These are phyloP conservation scores for Aeminium ludgeri DNA, from an alignment of 495 filamentous ascomycete species.

Conservation along the genomic window DNA sequence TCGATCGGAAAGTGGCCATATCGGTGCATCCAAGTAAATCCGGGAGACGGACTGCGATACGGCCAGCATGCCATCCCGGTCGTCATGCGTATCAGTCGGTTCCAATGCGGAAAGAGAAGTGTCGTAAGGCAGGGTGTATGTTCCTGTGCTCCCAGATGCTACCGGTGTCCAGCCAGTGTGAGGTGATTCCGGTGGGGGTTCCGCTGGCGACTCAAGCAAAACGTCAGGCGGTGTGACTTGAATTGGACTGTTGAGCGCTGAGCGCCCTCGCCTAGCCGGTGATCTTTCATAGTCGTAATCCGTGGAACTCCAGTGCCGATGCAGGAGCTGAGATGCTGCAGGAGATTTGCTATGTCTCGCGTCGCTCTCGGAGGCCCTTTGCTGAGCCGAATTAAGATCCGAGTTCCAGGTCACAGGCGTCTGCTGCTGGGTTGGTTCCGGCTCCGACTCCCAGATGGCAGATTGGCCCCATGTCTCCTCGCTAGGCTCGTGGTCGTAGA, in stretches of 20 bases:
- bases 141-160: background rate
- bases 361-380: too few relatives aligned
- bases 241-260: conserved; percentile 1
- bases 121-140: background rate
- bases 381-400: too few relatives aligned
- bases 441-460: too few relatives aligned
- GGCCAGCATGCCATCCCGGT: conserved; percentile 1
- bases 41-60: conserved; percentile 7
- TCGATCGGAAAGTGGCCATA: conserved; percentile 13
- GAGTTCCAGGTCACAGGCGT: background rate
- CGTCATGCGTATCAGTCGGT: background rate
- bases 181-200: background rate
- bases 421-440: background rate
- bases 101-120: background rate
- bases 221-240: background rate
- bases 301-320: background rate
- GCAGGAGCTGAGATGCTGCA: background rate
- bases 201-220: conserved; percentile 1
- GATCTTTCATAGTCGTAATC: conserved; percentile 1
- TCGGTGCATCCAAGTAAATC: conserved; percentile 14
- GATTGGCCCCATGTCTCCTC: too few relatives aligned
- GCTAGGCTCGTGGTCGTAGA: conserved; percentile 14
- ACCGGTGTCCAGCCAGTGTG: conserved; percentile 3
- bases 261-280: conserved; percentile 9
- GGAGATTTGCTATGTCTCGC: background rate